Evolutionary conservation across 106 monocot species (phyloP), one percentile per base, ranked within the genome.

Genomic region (Apostasia shenzhenica): DNA sequence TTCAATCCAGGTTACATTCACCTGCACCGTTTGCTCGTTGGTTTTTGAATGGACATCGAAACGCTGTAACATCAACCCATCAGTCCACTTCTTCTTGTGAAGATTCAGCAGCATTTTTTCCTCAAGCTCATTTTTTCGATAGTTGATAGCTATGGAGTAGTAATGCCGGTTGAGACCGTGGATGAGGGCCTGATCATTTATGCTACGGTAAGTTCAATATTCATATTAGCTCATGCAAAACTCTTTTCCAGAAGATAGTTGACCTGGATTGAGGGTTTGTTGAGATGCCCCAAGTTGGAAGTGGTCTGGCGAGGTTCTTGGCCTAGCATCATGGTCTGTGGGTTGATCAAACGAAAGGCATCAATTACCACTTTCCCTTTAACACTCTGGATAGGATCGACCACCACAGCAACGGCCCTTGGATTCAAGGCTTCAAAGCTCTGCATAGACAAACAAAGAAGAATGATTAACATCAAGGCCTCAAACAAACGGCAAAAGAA

Each of bases 291-390:
- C 47, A 92, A 72, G 54, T 97, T 92, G 13, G 97, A 97, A 8
- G 92, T 92, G 47, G 92, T 97, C 64, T 97, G 97, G 11, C 92
- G 81, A 68, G 97, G 97, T 67, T 97, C 92, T 78, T 97, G 97
- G 54, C 97, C 97, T 6, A 97, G 89, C 97, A 97, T 97, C 97
- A 97, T 97, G 4, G 97, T 97, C 54, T 97, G 97, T 57, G 92
- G 92, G 54, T 92, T 97, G 67, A 97, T 92, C 74, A 97, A 68
- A 14, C 97, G 88, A 73, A 97, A 97, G n/a, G 97, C 97, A 79
- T 97, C 97, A 66, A 97, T 97, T 51, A 97, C 97, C 48, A 97
- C 97, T 63, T 97, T 97, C 59, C 97, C 97, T 69, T 97, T 97
- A 6, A 97, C 97, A 56, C 97, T 97, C 71, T 97, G 97, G 59